These are phyloP conservation scores for Pisolithus sp. DNA, from an alignment of 768 basidiomycete species.

Conservation along the genomic window DNA sequence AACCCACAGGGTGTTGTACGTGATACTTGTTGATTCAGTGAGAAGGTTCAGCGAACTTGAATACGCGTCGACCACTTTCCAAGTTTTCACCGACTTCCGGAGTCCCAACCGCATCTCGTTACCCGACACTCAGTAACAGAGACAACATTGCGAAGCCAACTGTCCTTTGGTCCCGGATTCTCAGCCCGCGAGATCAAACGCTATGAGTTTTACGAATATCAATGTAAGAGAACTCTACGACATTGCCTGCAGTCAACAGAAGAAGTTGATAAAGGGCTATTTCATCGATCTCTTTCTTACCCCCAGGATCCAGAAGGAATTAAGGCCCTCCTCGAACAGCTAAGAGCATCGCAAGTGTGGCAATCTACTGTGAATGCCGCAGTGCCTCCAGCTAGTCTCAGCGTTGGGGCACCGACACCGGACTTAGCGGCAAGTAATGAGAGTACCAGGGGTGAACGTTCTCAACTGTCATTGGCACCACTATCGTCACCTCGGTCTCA, in stretches of 20 bases:
- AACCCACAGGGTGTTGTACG: too few species aligned
- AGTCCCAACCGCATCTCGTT: too few species aligned
- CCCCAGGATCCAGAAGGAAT: constrained; percentile 59
- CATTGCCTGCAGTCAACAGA: not conserved
- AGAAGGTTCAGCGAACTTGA: too few species aligned
- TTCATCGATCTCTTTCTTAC: not conserved
- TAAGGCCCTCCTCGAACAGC: constrained; percentile 63
- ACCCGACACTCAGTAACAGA: too few species aligned
- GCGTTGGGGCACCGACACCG: constrained; percentile 4
- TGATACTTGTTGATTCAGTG: too few species aligned
- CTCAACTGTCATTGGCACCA: not conserved
- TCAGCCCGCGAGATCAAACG: not conserved
- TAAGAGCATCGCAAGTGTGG: constrained; percentile 66
- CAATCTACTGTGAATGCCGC: constrained; percentile 36
- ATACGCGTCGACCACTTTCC: too few species aligned
- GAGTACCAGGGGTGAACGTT: not conserved
- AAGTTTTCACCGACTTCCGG: too few species aligned
- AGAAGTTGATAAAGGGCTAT: not conserved
- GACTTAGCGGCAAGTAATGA: not conserved
- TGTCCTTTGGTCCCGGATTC: not conserved
- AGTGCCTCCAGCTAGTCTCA: constrained; percentile 1
- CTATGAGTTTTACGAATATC: constrained; percentile 49
- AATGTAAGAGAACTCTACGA: constrained; percentile 36
- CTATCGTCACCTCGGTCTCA: constrained; percentile 1
- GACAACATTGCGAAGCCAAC: not conserved